phyloP scores from a whole-genome alignment of 2,329 filamentous ascomycete species.

The Rhinocladiella mackenziei region DNA sequence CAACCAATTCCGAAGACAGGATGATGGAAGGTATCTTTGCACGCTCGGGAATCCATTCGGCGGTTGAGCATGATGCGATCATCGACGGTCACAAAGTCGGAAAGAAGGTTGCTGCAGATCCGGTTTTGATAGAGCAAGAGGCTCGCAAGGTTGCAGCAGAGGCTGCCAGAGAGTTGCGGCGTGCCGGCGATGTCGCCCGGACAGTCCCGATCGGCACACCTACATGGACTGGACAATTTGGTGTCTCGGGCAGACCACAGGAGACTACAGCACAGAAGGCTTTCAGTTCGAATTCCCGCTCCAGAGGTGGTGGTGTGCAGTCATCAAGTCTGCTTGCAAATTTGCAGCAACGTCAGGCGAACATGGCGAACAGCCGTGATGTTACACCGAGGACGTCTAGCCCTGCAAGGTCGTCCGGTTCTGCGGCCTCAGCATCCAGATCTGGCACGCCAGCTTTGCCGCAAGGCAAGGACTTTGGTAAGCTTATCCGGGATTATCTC shows the following conservation, averaged over 20 bases:
- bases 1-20: constrained; percentile 58
- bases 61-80: constrained; percentile 88
- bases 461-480: constrained; percentile 60
- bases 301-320: constrained; percentile 30
- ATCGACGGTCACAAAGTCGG: constrained; percentile 60
- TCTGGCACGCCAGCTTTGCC: constrained; percentile 33
- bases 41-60: constrained; percentile 79
- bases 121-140: constrained; percentile 73
- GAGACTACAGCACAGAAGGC: constrained; percentile 47
- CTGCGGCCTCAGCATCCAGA: constrained; percentile 21
- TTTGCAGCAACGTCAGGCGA: constrained; percentile 55
- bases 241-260: constrained; percentile 68
- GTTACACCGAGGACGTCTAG: constrained; percentile 24
- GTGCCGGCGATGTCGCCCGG: constrained; percentile 67
- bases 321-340: constrained; percentile 53
- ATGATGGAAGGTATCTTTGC: constrained; percentile 89
- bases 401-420: constrained; percentile 26
- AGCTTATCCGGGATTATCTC: constrained; percentile 75
- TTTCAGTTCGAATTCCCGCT: constrained; percentile 33
- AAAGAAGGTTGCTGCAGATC: constrained; percentile 67
- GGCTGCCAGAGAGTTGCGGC: constrained; percentile 71
- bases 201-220: constrained; percentile 75
- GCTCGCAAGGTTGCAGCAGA: constrained; percentile 73
- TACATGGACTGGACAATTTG: constrained; percentile 88
- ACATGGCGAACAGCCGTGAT: constrained; percentile 11